These are phyloP conservation scores for Cercospora sp. DNA, from an alignment of 2,329 filamentous ascomycete genomes.

Conservation along the genomic window DNA sequence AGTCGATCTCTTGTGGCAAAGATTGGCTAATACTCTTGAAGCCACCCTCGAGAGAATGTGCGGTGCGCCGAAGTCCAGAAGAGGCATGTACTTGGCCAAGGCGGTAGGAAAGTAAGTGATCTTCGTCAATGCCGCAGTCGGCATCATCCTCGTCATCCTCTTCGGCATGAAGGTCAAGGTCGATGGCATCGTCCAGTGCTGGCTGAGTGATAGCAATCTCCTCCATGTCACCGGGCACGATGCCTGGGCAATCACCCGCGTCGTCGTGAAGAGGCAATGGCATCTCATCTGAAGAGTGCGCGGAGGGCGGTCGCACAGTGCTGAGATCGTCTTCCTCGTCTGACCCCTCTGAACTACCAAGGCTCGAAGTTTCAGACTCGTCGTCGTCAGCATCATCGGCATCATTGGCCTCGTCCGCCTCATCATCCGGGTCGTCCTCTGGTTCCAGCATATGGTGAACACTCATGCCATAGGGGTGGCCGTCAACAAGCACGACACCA, in stretches of 20 bases:
- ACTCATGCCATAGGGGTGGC: slow-evolving; percentile 86
- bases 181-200: slow-evolving; percentile 69
- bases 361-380: slow-evolving; percentile 37
- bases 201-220: slow-evolving; percentile 86
- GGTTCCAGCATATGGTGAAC: slow-evolving; percentile 92
- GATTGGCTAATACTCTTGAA: slow-evolving; percentile 56
- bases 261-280: slow-evolving; percentile 21
- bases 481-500: slow-evolving; percentile 81
- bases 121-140: slow-evolving; percentile 75
- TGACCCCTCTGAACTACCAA: slow-evolving; percentile 54
- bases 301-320: slow-evolving; percentile 37
- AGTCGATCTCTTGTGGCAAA: slow-evolving; percentile 88
- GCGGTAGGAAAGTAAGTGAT: slow-evolving; percentile 76
- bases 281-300: slow-evolving; percentile 31
- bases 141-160: slow-evolving; percentile 74
- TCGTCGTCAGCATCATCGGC: slow-evolving; percentile 42
- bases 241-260: slow-evolving; percentile 71
- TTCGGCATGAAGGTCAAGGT: slow-evolving; percentile 73
- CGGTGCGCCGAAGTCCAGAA: slow-evolving; percentile 73
- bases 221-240: slow-evolving; percentile 72
- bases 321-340: slow-evolving; percentile 57
- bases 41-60: slow-evolving; percentile 34
- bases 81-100: slow-evolving; percentile 86
- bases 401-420: slow-evolving; percentile 45
- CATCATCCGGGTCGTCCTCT: slow-evolving; percentile 56